Conservation (phyloP, 2,329 filamentous ascomycete species). For the Hypoxylon sp. region DNA sequence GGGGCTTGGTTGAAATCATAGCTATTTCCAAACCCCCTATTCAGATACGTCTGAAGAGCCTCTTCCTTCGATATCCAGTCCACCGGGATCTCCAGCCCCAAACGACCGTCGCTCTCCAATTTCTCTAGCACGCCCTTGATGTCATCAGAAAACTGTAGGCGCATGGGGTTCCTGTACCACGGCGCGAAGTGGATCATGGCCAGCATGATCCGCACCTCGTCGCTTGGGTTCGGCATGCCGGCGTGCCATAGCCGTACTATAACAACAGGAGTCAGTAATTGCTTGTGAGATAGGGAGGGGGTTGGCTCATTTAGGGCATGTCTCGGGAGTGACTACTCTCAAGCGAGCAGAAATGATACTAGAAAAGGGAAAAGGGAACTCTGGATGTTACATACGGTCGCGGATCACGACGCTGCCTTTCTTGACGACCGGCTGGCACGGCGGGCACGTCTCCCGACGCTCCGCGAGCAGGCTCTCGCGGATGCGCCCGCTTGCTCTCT, state of each 20-base stretch:
- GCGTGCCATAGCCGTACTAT: slow-evolving; percentile 74
- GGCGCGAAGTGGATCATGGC: slow-evolving; percentile 69
- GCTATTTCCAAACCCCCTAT: slow-evolving; percentile 69
- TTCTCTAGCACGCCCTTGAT: slow-evolving; percentile 59
- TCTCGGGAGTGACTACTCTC: no score
- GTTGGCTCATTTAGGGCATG: no score
- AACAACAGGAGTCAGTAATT: no score
- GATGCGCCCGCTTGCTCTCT: slow-evolving; percentile 65
- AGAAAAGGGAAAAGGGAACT: no score
- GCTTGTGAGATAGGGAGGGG: no score
- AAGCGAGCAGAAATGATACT: no score
- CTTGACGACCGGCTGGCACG: slow-evolving; percentile 62
- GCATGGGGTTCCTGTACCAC: slow-evolving; percentile 69
- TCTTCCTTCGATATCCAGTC: slow-evolving; percentile 60
- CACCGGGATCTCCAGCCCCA: slow-evolving; percentile 62
- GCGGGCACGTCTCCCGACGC: slow-evolving; percentile 54
- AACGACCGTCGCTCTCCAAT: slow-evolving; percentile 46
- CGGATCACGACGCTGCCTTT: slow-evolving; percentile 69
- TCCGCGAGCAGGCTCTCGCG: slow-evolving; percentile 55
- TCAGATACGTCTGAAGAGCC: slow-evolving; percentile 61
- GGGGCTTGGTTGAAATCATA: slow-evolving; percentile 69
- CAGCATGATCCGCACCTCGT: slow-evolving; percentile 67
- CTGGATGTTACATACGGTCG: no score
- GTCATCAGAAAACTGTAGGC: slow-evolving; percentile 64
- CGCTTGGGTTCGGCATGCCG: slow-evolving; percentile 68